Conservation (phyloP, 2,329 filamentous ascomycete species). For the Didymella sp. region DNA sequence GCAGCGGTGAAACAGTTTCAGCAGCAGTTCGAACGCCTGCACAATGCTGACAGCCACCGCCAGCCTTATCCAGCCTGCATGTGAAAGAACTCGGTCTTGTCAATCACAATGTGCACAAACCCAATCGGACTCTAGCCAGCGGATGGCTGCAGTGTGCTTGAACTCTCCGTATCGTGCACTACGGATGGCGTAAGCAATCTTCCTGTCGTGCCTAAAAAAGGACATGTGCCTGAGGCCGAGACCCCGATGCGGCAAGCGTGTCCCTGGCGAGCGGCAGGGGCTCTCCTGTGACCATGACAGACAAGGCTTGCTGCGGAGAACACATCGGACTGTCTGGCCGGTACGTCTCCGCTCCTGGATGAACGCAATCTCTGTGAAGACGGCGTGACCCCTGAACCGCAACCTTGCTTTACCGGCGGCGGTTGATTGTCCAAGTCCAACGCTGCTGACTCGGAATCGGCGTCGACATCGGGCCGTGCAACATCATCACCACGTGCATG, state of each 20-base stretch:
- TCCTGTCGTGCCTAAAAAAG: constrained; percentile 7
- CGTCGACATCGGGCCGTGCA: constrained; percentile 8
- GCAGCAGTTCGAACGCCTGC: constrained; percentile 16
- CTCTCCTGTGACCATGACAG: constrained; percentile 13
- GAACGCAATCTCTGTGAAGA: constrained; percentile 3
- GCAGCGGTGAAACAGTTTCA: constrained; percentile 18
- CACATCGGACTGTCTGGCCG: constrained; percentile 11
- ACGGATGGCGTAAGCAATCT: constrained; percentile 17
- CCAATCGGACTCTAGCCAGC: constrained; percentile 11
- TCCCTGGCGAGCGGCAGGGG: constrained; percentile 10
- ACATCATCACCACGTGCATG: constrained; percentile 10
- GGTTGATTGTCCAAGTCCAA: not conserved
- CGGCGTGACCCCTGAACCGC: constrained; percentile 13
- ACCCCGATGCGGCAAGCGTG: constrained; percentile 10
- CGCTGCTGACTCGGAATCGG: constrained; percentile 11
- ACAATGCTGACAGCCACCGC: constrained; percentile 1
- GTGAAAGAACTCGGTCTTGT: constrained; percentile 12
- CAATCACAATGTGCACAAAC: constrained; percentile 14
- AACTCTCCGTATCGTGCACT: constrained; percentile 2
- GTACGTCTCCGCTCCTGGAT: constrained; percentile 1
- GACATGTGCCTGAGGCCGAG: constrained; percentile 14
- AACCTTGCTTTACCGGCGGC: constrained; percentile 1
- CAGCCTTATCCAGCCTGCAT: constrained; percentile 7
- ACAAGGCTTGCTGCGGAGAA: constrained; percentile 14
- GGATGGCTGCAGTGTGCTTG: constrained; percentile 14